These are phyloP conservation scores for Rosa lucieae DNA, from an alignment of 306 rosid genomes.

Conservation along the genomic window DNA sequence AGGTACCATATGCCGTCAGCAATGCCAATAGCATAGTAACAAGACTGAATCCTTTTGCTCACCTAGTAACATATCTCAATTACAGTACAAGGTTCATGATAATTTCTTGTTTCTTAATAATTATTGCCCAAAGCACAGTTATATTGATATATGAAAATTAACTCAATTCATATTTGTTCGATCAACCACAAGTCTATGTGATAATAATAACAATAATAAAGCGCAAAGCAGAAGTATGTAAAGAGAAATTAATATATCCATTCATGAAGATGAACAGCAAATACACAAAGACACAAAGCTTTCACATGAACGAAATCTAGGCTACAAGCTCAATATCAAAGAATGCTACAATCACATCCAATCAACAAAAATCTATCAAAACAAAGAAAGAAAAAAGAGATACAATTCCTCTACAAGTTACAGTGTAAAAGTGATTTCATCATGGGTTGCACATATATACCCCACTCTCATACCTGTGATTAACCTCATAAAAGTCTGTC, in stretches of 20 bases:
- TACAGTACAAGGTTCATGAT: neutral
- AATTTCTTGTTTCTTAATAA: neutral
- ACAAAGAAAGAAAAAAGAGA: conserved; percentile 25
- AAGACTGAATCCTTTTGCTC: neutral
- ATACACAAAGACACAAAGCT: conserved; percentile 26
- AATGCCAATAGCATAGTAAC: neutral
- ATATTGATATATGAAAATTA: neutral
- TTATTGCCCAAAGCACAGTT: neutral
- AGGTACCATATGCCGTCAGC: neutral
- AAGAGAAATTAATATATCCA: conserved; percentile 15
- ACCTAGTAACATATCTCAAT: neutral
- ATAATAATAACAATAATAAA: neutral
- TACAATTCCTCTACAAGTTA: conserved; percentile 25
- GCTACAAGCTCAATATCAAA: conserved; percentile 52
- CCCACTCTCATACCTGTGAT: conserved; percentile 76
- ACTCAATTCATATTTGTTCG: neutral
- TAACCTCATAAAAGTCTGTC: conserved; percentile 85
- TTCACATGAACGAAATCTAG: conserved; percentile 36
- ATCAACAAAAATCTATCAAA: conserved; percentile 34
- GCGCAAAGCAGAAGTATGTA: conserved; percentile 1
- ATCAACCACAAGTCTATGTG: neutral
- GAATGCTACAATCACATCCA: conserved; percentile 57
- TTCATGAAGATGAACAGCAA: conserved; percentile 32
- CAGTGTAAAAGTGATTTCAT: conserved; percentile 27
- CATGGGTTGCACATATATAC: conserved; percentile 67